phyloP scores from a whole-genome alignment of 805 yeast genomes.

The Monosporozyma unispora region DNA sequence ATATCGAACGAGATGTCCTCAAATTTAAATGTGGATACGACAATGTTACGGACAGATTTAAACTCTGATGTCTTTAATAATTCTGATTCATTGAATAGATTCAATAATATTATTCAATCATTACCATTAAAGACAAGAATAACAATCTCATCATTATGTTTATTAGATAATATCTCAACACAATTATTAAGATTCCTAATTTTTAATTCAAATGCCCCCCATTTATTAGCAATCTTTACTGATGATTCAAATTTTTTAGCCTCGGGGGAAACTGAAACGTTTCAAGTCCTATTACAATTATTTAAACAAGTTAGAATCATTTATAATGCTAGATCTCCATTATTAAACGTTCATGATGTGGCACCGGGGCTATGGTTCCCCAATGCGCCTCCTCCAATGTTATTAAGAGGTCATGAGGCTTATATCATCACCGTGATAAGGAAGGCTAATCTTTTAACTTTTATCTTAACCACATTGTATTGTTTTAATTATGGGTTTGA shows the following conservation, averaged over 20 bases:
- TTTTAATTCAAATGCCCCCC: slow-evolving; percentile 42
- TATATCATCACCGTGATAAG: slow-evolving; percentile 44
- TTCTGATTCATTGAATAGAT: slow-evolving; percentile 18
- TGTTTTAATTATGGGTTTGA: slow-evolving; percentile 80
- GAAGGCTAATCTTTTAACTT: slow-evolving; percentile 81
- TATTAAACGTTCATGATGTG: slow-evolving; percentile 57
- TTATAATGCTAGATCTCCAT: slow-evolving; percentile 61
- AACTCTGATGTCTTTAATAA: not conserved
- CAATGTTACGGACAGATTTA: no score
- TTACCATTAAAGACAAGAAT: slow-evolving; percentile 48
- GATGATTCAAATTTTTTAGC: slow-evolving; percentile 45
- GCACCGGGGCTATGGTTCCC: slow-evolving; percentile 66
- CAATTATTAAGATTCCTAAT: slow-evolving; percentile 70
- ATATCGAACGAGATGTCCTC: no score
- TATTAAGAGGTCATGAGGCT: slow-evolving; percentile 51
- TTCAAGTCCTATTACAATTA: slow-evolving; percentile 58
- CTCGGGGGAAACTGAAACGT: slow-evolving; percentile 50
- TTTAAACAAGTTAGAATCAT: slow-evolving; percentile 70
- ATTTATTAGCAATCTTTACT: slow-evolving; percentile 56
- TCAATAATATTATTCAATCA: slow-evolving; percentile 16
- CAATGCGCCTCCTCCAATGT: slow-evolving; percentile 48
- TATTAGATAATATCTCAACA: slow-evolving; percentile 71
- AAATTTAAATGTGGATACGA: no score
- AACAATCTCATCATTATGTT: slow-evolving; percentile 58
- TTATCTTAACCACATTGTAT: slow-evolving; percentile 78